Evolutionary conservation across 345 rosid species (phyloP), one percentile per base, ranked within the genome.

Genomic region (Pistacia integerrima): DNA sequence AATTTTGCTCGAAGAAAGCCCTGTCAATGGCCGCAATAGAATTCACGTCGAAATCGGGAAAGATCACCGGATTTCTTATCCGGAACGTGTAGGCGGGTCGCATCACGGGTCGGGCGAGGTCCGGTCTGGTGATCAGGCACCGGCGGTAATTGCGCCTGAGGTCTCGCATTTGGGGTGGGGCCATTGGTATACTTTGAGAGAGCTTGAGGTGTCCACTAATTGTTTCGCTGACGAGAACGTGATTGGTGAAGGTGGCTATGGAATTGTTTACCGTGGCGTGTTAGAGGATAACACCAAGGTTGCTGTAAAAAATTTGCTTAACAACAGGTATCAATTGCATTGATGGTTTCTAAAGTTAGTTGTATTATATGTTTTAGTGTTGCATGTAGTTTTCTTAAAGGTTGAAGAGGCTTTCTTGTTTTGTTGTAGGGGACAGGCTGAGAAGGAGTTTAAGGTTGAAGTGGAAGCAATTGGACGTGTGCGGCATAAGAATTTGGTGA

Each of bases 161-260:
- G 99, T 95, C 76, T 93, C 98, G 54, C 99, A 95, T 88, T 83
- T 95, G 80, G 99, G 97, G 4, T 95, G 99, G 99, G 99, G 99
- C 0, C 99, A 90, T 78, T 95, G 99, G 98, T 95, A 91, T 64
- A 95, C 94, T 22, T 76, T 95, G 54, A 90, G 97, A 79, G 99
- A 95, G 92, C 97, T 95, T 22, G 97, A 95, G 84, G 81, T 83
- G 71, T 82, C 99, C 11, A 93, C 99, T 2, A 85, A 87, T 78
- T 86, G 85, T 4, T 93, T 95, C 59, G 83, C 91, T 30, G 90
- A 85, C 70, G 96, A 87, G 85, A 91, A 89, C 80, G 98, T 91
- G 77, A 93, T 93, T 58, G 99, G 99, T 48, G 97, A 95, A 88
- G 99, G 98, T 61, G 99, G 99, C 5, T 93, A 95, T 80, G 99